These are phyloP conservation scores for Thielaviopsis euricoi DNA, from an alignment of 2,329 filamentous ascomycete genomes.

Conservation along the genomic window DNA sequence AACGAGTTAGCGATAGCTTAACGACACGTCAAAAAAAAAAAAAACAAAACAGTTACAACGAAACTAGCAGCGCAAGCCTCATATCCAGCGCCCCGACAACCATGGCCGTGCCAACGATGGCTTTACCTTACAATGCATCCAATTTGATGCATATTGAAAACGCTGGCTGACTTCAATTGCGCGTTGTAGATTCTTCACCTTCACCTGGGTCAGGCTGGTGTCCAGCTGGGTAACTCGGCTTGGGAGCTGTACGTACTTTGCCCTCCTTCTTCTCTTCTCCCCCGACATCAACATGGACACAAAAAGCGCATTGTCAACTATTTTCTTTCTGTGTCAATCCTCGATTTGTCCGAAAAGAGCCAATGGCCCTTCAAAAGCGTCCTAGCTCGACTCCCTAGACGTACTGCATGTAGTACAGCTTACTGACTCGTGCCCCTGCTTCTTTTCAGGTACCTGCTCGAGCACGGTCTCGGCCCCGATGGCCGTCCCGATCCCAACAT, in stretches of 20 bases:
- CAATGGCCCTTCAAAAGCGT: not conserved
- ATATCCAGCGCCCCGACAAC: no score
- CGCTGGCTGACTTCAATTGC: conserved; percentile 7
- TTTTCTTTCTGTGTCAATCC: not conserved
- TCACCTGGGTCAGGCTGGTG: conserved; percentile 52
- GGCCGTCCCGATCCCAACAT: conserved; percentile 46
- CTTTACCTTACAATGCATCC: no score
- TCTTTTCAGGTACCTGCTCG: conserved; percentile 46
- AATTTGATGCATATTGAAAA: not conserved
- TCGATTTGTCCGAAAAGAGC: no score
- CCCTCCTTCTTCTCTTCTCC: not conserved
- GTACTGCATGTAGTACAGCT: no score
- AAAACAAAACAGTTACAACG: no score
- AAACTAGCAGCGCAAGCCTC: no score
- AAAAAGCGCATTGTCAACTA: not conserved
- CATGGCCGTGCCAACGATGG: no score
- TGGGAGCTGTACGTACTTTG: conserved; percentile 51
- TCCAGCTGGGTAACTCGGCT: conserved; percentile 58
- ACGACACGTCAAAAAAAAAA: no score
- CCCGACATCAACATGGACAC: not conserved
- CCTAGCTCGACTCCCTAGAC: no score
- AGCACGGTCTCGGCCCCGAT: conserved; percentile 52
- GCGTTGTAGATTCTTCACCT: conserved; percentile 40
- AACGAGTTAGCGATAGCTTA: no score
- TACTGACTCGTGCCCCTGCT: not conserved